Conservation (phyloP, 495 filamentous ascomycete species). For the Penicillium ucsense region DNA sequence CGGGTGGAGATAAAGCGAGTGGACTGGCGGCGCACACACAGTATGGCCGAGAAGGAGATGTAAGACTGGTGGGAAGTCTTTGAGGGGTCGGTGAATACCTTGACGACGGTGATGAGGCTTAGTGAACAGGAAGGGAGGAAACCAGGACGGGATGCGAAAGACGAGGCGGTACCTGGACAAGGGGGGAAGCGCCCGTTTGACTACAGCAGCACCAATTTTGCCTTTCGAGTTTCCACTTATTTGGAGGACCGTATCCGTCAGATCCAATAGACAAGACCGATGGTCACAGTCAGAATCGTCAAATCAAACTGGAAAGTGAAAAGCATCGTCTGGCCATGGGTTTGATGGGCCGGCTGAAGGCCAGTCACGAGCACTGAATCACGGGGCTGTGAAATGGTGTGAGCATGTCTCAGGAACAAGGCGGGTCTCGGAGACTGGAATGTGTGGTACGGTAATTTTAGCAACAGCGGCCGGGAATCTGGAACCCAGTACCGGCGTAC, state of each 20-base stretch:
- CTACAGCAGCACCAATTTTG: too few relatives aligned
- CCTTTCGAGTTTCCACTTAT: too few relatives aligned
- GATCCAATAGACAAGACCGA: too few relatives aligned
- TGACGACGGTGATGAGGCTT: constrained; percentile 3
- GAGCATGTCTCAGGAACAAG: constrained; percentile 1
- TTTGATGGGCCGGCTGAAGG: not conserved
- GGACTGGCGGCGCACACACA: constrained; percentile 29
- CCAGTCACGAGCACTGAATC: not conserved
- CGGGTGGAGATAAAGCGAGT: constrained; percentile 17
- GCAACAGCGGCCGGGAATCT: not conserved
- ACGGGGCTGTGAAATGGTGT: not conserved
- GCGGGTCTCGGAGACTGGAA: not conserved
- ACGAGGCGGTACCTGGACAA: not conserved
- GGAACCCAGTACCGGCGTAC: too few relatives aligned
- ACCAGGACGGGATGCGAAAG: constrained; percentile 5
- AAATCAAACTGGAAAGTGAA: too few relatives aligned
- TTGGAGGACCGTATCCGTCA: too few relatives aligned
- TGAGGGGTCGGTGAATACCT: constrained; percentile 6
- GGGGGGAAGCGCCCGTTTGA: not conserved
- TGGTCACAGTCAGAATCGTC: too few relatives aligned
- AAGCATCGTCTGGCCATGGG: too few relatives aligned
- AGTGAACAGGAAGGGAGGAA: constrained; percentile 2
- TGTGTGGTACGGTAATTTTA: constrained; percentile 2
- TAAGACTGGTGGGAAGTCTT: too few relatives aligned
- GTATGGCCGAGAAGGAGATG: constrained; percentile 19